Evolutionary conservation across 495 filamentous ascomycete genomes (phyloP).

Genomic region (Clavariopsis aquatica): DNA sequence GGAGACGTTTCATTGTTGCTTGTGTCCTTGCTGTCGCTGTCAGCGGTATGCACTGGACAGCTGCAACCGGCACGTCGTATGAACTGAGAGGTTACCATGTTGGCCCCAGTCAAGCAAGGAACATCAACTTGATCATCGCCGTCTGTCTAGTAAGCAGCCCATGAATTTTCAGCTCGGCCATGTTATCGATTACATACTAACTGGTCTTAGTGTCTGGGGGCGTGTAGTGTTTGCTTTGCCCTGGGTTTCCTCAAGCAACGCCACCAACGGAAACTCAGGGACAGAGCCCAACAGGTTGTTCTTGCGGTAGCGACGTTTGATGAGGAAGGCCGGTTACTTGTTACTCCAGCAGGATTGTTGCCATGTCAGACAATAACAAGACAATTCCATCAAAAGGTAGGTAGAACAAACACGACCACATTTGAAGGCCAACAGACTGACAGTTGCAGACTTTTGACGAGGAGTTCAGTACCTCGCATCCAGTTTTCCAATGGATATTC

Average conservation of each 20-base stretch:
- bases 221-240: constrained; percentile 59
- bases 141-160: constrained; percentile 33
- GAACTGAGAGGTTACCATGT: constrained; percentile 43
- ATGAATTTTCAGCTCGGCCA: neutral
- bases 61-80: constrained; percentile 70
- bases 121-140: constrained; percentile 41
- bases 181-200: neutral
- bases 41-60: constrained; percentile 88
- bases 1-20: constrained; percentile 68
- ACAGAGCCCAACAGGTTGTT: constrained; percentile 74
- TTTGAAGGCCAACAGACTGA: neutral
- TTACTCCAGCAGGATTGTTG: constrained; percentile 77
- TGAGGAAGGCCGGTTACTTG: constrained; percentile 70
- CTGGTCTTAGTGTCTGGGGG: constrained; percentile 55
- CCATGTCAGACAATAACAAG: constrained; percentile 79
- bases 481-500: constrained; percentile 86
- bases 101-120: constrained; percentile 19
- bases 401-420: constrained; percentile 17
- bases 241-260: constrained; percentile 61
- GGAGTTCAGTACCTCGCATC: constrained; percentile 72
- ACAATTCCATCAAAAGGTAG: constrained; percentile 68
- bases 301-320: constrained; percentile 79
- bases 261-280: constrained; percentile 56
- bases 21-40: constrained; percentile 69
- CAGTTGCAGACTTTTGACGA: constrained; percentile 65